Evolutionary conservation across 495 filamentous ascomycete species (phyloP), one percentile per base, ranked within the genome.

Genomic region (Aspergillus cavernicola): DNA sequence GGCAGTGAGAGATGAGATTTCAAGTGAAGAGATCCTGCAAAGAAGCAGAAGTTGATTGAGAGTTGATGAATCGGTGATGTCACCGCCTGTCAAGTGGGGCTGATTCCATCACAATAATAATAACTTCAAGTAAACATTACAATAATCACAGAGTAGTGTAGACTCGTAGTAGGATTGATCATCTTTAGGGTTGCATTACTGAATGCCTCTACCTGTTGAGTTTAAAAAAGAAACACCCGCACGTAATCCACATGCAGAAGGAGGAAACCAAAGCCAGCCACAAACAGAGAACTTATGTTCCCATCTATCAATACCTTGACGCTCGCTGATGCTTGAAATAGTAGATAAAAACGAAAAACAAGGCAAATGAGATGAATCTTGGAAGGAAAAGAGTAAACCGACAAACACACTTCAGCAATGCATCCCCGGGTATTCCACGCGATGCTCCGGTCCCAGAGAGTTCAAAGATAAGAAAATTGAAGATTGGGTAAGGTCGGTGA

Each of bases 11-110:
- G 31, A 16, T 56, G 31, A 28, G 16, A 15, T 5, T 26, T 33
- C n/a, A n/a, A 10, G 31, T 10, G 31, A 33, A n/a, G 31, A 29
- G 4, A n/a, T n/a, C n/a, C n/a, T n/a, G n/a, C n/a, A n/a, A n/a
- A n/a, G n/a, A n/a, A n/a, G n/a, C n/a, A n/a, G n/a, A n/a, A 44
- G 32, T 32, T 35, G 18, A 32, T 46, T 45, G 42, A 39, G 52
- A 46, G 56, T 42, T 56, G 49, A 36, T 52, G 49, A 50, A 36
- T 41, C 55, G 36, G 69, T 75, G 72, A 75, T 73, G 72, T 75
- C 72, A 75, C 69, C 55, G 52, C 59, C 58, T 59, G 39, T 23
- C 49, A 63, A 56, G 69, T 72, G 69, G 71, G 68, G 70, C 64
- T 50, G 26, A 50, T 39, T 15, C 40, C 28, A 43, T 41, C 43